A percentile compares a stretch with the other conserved stretches of the same genome.
phyloP scores from a whole-genome alignment of 768 basidiomycete genomes.

The Russula olivacea region DNA sequence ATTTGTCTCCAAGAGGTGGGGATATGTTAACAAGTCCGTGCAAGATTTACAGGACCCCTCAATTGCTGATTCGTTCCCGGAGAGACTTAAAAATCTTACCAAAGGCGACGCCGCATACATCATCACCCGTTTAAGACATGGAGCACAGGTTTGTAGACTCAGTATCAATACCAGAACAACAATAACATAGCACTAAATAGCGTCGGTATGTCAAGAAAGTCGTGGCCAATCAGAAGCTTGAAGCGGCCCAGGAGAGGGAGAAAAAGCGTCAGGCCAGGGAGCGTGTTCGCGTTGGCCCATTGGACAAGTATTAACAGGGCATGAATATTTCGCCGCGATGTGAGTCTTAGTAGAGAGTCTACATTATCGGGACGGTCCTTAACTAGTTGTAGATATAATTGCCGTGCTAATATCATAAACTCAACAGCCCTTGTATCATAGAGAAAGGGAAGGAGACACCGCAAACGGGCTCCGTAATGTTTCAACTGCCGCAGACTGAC shows the following conservation, averaged over 20 bases:
- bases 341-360: background rate
- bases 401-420: background rate
- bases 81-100: slow-evolving; percentile 44
- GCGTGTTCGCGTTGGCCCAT: slow-evolving; percentile 56
- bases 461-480: slow-evolving; percentile 53
- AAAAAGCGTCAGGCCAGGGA: slow-evolving; percentile 44
- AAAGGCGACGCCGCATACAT: slow-evolving; percentile 79
- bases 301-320: slow-evolving; percentile 24
- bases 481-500: slow-evolving; percentile 60
- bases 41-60: slow-evolving; percentile 24
- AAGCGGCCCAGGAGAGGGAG: slow-evolving; percentile 42
- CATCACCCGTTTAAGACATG: slow-evolving; percentile 71
- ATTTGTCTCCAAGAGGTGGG: slow-evolving; percentile 51
- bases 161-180: background rate
- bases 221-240: slow-evolving; percentile 37
- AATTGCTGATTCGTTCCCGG: slow-evolving; percentile 27
- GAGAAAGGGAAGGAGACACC: slow-evolving; percentile 59
- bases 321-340: background rate
- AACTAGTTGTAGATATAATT: background rate
- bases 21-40: slow-evolving; percentile 27
- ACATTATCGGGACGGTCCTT: background rate
- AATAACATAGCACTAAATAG: slow-evolving; percentile 32
- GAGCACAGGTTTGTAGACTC: slow-evolving; percentile 50
- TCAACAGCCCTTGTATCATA: slow-evolving; percentile 19
- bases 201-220: slow-evolving; percentile 50